A percentile compares a stretch with the other conserved stretches of the same genome.
phyloP scores from a whole-genome alignment of 2,329 filamentous ascomycete genomes.

The Nothopassalora personata region DNA sequence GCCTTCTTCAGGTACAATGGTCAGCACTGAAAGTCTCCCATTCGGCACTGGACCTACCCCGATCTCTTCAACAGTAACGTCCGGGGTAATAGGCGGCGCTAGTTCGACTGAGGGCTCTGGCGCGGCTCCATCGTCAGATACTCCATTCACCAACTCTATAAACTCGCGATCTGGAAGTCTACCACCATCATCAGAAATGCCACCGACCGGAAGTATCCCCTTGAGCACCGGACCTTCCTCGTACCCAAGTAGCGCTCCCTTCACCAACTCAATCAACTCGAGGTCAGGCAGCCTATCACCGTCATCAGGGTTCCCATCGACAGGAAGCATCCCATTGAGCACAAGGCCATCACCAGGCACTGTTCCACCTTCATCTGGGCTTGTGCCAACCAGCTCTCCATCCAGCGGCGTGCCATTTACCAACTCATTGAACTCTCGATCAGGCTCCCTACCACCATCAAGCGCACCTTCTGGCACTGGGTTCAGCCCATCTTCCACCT shows the following conservation, averaged over 20 bases:
- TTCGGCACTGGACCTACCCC: background rate
- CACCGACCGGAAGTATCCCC: background rate
- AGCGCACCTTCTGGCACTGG: background rate
- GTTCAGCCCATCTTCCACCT: background rate
- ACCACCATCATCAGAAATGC: background rate
- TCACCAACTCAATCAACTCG: background rate
- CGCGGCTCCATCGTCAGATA: conserved; percentile 6
- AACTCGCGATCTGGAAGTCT: conserved; percentile 4
- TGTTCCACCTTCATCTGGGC: background rate
- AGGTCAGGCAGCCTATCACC: conserved; percentile 4
- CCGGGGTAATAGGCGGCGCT: conserved; percentile 1
- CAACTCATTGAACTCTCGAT: background rate
- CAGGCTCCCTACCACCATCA: background rate
- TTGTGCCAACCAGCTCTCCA: background rate
- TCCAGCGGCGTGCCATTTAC: conserved; percentile 2
- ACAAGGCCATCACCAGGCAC: background rate
- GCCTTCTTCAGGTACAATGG: background rate
- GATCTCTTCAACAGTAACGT: background rate
- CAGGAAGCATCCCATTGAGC: background rate
- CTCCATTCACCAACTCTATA: conserved; percentile 6
- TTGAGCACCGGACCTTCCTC: background rate
- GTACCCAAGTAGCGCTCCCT: background rate
- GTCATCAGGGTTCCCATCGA: background rate
- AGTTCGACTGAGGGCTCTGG: conserved; percentile 10
- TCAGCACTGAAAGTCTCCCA: too few species aligned